phyloP scores from a whole-genome alignment of 1,284 basidiomycete genomes.

The Trametes versicolor region DNA sequence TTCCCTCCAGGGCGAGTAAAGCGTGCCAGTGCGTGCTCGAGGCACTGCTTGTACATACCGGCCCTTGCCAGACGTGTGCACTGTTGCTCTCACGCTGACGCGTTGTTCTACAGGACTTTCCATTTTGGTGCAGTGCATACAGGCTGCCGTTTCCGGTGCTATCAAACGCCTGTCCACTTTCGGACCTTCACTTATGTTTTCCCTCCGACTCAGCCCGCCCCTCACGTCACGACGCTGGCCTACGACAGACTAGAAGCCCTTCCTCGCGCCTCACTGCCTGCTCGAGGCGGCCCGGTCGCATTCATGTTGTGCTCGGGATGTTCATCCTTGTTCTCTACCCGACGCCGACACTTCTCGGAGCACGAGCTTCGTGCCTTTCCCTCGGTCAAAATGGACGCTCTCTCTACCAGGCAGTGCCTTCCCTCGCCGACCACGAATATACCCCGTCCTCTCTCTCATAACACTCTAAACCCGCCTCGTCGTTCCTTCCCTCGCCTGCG shows the following conservation, averaged over 20 bases:
- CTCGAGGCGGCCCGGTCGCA: slow-evolving; percentile 4
- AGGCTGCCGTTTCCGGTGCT: slow-evolving; percentile 14
- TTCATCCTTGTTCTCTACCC: slow-evolving; percentile 26
- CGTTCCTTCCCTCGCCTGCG: not conserved
- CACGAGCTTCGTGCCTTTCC: slow-evolving; percentile 3
- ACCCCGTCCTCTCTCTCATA: slow-evolving; percentile 10
- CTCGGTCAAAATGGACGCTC: slow-evolving; percentile 16
- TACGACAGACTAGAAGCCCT: slow-evolving; percentile 15
- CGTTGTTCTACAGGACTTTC: slow-evolving; percentile 26
- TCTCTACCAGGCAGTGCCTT: not conserved
- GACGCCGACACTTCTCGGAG: slow-evolving; percentile 3
- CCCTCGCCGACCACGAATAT: slow-evolving; percentile 16
- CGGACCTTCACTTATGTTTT: slow-evolving; percentile 24
- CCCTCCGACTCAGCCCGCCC: not conserved
- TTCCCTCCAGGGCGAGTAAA: too few relatives aligned
- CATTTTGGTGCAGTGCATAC: slow-evolving; percentile 17
- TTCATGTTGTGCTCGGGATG: slow-evolving; percentile 22
- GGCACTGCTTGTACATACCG: not conserved
- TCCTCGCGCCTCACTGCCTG: slow-evolving; percentile 1
- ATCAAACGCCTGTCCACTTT: slow-evolving; percentile 18
- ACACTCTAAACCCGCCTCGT: slow-evolving; percentile 5
- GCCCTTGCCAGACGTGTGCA: not conserved
- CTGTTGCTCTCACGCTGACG: slow-evolving; percentile 6
- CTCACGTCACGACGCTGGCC: slow-evolving; percentile 19
- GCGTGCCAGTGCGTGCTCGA: too few relatives aligned